Evolutionary conservation across 768 basidiomycete genomes (phyloP).

Genomic region (Porphyrellus cyaneotinctus): DNA sequence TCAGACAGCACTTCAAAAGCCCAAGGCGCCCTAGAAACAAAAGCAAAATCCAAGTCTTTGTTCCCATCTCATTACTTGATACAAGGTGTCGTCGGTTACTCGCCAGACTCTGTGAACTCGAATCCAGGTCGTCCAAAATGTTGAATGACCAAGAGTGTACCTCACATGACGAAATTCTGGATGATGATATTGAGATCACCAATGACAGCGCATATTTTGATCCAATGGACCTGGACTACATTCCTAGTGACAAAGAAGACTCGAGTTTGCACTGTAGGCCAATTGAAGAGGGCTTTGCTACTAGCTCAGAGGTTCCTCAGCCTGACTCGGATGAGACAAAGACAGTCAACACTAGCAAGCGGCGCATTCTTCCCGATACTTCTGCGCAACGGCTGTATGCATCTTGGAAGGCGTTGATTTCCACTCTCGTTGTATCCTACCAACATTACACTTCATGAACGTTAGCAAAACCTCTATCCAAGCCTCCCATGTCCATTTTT

Average conservation of each 20-base stretch:
- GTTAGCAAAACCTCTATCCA: background rate
- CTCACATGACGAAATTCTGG: background rate
- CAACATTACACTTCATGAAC: background rate
- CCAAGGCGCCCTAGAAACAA: background rate
- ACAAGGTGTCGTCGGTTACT: background rate
- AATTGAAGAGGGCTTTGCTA: background rate
- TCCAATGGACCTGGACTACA: background rate
- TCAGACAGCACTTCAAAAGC: background rate
- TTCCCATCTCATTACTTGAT: background rate
- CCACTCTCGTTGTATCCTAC: background rate
- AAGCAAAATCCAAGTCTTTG: background rate
- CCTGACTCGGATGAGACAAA: no score
- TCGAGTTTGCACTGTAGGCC: background rate
- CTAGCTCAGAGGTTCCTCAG: no score
- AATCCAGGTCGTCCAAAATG: background rate
- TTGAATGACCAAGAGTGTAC: background rate
- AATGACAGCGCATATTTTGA: background rate
- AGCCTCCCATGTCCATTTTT: background rate
- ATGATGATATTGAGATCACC: background rate
- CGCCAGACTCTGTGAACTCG: background rate
- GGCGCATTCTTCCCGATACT: background rate
- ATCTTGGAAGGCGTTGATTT: background rate
- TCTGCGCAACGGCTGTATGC: background rate
- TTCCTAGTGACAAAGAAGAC: background rate
- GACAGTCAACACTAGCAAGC: background rate